These are phyloP conservation scores for Puya raimondii DNA, from an alignment of 176 grass and related monocot genomes.

Conservation along the genomic window DNA sequence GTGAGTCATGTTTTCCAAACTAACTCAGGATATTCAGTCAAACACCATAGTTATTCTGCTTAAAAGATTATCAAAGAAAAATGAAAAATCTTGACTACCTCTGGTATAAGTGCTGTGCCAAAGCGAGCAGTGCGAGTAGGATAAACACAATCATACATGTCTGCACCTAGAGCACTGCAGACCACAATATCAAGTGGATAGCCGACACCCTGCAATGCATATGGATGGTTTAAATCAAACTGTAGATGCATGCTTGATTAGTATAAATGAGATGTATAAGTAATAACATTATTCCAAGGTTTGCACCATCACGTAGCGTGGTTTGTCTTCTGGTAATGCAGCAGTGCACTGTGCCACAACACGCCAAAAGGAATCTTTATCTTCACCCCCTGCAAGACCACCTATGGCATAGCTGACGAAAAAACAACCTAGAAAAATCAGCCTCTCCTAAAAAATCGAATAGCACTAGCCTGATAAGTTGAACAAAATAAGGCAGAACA, in stretches of 20 bases:
- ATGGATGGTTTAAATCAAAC: conserved; percentile 8
- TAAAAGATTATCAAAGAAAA: neutral
- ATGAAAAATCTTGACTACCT: conserved; percentile 41
- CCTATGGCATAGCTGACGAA: conserved; percentile 83
- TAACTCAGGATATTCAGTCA: neutral
- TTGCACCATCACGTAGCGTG: conserved; percentile 91
- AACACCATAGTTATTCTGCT: neutral
- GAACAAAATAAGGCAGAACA: neutral
- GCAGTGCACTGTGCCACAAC: conserved; percentile 91
- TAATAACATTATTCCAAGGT: conserved; percentile 9
- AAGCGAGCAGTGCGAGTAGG: conserved; percentile 90
- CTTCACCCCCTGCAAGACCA: conserved; percentile 94
- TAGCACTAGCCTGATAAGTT: neutral
- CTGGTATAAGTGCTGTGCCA: conserved; percentile 81
- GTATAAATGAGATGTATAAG: neutral
- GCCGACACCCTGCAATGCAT: conserved; percentile 70
- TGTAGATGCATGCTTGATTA: neutral
- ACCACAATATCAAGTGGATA: conserved; percentile 99
- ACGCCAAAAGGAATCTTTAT: conserved; percentile 93
- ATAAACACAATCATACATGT: conserved; percentile 99
- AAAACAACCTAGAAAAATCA: conserved; percentile 13
- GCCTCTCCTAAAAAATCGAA: conserved; percentile 17
- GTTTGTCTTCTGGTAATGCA: conserved; percentile 91
- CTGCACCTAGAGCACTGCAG: conserved; percentile 95
- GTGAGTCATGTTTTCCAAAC: neutral